Base-by-base conservation (phyloP, 148 eudicot species). In the Vaccinium darrowii region DNA sequence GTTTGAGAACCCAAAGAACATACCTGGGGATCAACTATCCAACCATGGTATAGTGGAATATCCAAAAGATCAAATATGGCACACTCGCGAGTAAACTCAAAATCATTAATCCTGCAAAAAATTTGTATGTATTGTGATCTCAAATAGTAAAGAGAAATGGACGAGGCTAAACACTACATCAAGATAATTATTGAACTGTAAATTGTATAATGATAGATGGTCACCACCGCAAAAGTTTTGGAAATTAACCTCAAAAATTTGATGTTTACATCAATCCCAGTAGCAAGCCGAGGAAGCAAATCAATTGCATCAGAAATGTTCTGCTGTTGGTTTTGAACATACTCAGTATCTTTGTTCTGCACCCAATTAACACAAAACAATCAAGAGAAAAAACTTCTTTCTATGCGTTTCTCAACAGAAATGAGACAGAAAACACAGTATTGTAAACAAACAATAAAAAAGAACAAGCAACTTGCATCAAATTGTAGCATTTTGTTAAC, bases 11-110 rank as follows among this genome's bases (percentile, higher is more conserved):
- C 39, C 9, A 47, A 30, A 81, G 30, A 39, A 72, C 88, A 84
- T 94, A 94, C 99, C 97, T 96, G 98, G 58, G 97, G 95, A 92
- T 96, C 99, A 87, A 96, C 92, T 82, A 96, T 89, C 99, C 99
- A 96, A 76, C 99, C 99, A 90, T 96, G 98, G 84, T 93, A 96
- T 21, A 96, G 91, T 23, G 99, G 97, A 84, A 96, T 96, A 85
- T 93, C 98, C 90, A 96, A 82, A 76, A 96, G 91, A 88, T 96
- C 97, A 88, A 94, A 96, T 87, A 96, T 96, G 79, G 99, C 95
- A 88, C 97, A 96, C 91, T 96, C 99, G 4, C 81, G 92, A 67
- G 99, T 96, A 86, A 96, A 96, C 89, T 96, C 99, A 89, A 96
- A 96, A 87, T 94, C 99, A 91, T 89, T 91, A 88, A 96, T 93